Base-by-base conservation (phyloP, 2,329 filamentous ascomycete genomes). In the Periconia digitata region DNA sequence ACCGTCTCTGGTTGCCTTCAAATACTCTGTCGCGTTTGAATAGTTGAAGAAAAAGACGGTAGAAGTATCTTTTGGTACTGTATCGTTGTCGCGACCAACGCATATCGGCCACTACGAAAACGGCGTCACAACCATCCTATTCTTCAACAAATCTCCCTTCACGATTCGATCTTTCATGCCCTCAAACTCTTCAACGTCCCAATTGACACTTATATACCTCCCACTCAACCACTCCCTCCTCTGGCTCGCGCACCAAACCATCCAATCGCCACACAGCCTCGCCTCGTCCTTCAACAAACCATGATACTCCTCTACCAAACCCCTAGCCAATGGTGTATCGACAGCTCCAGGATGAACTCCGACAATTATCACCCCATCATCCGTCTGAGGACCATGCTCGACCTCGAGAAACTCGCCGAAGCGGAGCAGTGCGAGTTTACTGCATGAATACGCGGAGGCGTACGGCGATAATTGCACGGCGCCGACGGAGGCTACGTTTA, bases 381-480 rank as follows among this genome's bases (percentile, higher is more conserved):
- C 36, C 1, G 47, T 54, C 0, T 47, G 44, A 12, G 44, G 29
- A 1, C 55, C 54, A 38, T 69, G 49, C 15, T 82, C 80, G 0
- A 64, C 64, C 37, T 72, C 66, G 8, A 80, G 50, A 48, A 73
- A 76, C 55, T 83, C 79, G 0, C 74, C 77, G 21, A 83, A 70
- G 6, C 79, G 70, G 8, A 76, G 54, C 13, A 79, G 51, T 3
- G 79, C 80, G 21, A 81, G 66, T 56, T 83, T 83, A 17, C 67
- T 71, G 0, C 69, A 68, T 45, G 74, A 71, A 51, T 83, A 84
- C 3, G 69, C 67, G 1, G 50, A 46, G 3, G 40, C 39, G 6
- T 50, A 41, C 2, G 44, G 44, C 0, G 38, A 4, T 2, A 44
- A 16, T n/a, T 38, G 32, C 3, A 50, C 61, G 55, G 3, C 74